Evolutionary conservation across 768 basidiomycete genomes (phyloP).

Genomic region (Solioccasus polychromus): DNA sequence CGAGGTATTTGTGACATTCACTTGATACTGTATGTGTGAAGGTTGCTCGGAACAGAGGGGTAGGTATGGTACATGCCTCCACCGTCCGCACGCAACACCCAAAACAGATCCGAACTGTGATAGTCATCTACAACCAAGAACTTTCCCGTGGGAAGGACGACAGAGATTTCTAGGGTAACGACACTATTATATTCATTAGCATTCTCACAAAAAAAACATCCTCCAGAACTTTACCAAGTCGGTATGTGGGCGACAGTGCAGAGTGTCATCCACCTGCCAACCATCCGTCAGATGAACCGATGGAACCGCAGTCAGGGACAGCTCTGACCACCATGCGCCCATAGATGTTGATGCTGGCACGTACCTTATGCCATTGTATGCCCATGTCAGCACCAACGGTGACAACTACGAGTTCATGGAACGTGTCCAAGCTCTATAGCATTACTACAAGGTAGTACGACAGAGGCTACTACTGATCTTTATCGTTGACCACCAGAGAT

Average conservation of each 20-base stretch:
- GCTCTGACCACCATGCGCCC: slow-evolving; percentile 43
- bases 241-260: slow-evolving; percentile 36
- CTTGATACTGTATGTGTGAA: too few relatives aligned
- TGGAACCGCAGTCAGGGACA: slow-evolving; percentile 35
- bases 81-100: slow-evolving; percentile 54
- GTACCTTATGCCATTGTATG: slow-evolving; percentile 48
- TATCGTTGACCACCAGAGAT: too few relatives aligned
- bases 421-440: too few relatives aligned
- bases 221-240: slow-evolving; percentile 35
- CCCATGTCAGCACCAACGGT: too few relatives aligned
- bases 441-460: too few relatives aligned
- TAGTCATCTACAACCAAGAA: slow-evolving; percentile 38
- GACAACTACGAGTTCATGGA: too few relatives aligned
- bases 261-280: slow-evolving; percentile 51
- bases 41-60: too few relatives aligned
- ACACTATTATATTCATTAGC: slow-evolving; percentile 35
- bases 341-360: slow-evolving; percentile 37
- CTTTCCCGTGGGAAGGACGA: slow-evolving; percentile 44
- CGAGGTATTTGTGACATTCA: too few relatives aligned
- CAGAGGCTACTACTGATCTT: too few relatives aligned
- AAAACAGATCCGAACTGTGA: slow-evolving; percentile 49
- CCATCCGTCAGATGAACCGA: slow-evolving; percentile 53
- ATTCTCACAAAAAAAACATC: neutral
- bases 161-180: slow-evolving; percentile 45
- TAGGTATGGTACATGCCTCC: too few relatives aligned